These are phyloP conservation scores for Blastobotrys serpentis DNA, from an alignment of 1,139 yeast species.

Conservation along the genomic window DNA sequence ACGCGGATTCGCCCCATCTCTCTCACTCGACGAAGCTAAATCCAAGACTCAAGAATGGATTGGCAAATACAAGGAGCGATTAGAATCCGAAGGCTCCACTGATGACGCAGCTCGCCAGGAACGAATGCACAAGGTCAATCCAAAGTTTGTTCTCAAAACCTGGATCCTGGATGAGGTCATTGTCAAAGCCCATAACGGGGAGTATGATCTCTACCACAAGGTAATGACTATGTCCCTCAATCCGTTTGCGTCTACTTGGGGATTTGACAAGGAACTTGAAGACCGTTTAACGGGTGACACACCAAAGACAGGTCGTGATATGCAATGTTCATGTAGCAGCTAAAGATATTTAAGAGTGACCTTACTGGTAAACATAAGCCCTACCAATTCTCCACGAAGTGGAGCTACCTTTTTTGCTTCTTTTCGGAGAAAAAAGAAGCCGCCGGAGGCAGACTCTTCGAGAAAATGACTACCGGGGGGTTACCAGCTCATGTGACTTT, in stretches of 20 bases:
- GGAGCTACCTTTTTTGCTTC: no score
- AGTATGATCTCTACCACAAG: constrained; percentile 34
- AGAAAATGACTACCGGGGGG: not conserved
- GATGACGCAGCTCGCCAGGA: constrained; percentile 40
- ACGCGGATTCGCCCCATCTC: constrained; percentile 33
- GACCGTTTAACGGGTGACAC: constrained; percentile 33
- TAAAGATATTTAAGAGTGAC: no score
- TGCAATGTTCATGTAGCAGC: constrained; percentile 36
- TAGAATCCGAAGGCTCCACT: constrained; percentile 41
- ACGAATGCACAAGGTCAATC: constrained; percentile 56
- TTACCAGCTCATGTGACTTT: not conserved
- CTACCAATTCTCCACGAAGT: no score
- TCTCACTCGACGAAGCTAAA: constrained; percentile 36
- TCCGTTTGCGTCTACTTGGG: constrained; percentile 42
- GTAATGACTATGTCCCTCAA: constrained; percentile 38
- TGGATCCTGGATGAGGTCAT: constrained; percentile 89
- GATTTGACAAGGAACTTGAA: constrained; percentile 29
- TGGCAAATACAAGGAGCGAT: constrained; percentile 41
- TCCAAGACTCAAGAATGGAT: constrained; percentile 42
- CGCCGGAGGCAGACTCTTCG: no score
- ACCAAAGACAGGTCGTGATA: constrained; percentile 29
- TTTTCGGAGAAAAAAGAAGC: no score
- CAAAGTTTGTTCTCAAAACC: constrained; percentile 76
- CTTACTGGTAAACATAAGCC: no score
- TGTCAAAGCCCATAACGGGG: constrained; percentile 31